Evolutionary conservation across 2,329 filamentous ascomycete genomes (phyloP), one percentile per base, ranked within the genome.

Genomic region (Pseudogymnoascus sp.): DNA sequence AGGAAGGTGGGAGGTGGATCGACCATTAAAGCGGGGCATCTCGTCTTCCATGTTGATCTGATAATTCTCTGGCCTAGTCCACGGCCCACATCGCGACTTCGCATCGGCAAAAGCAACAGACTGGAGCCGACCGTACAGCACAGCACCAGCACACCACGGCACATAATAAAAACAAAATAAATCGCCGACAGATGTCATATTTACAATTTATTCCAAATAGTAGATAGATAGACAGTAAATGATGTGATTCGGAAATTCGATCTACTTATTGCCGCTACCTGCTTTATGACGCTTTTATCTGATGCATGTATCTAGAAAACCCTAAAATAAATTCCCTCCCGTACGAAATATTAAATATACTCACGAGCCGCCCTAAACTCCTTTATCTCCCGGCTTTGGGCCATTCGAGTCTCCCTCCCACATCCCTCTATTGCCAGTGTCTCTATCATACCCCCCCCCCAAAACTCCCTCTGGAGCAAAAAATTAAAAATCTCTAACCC

Each of bases 1-100:
- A 11, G 49, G 49, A 55, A 55, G 49, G 49, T 55, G 49, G 49
- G 49, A 55, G n/a, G 49, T 55, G n/a, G 49, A 55, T 55, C 49
- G 10, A 10, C 49, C 2, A 19, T 29, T 12, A 55, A 52, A 55
- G 49, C 49, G 49, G 49, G 49, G 49, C 49, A 33, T 19, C n/a
- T 33, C 26, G n/a, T 33, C 26, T 55, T 55, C 29, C 29, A n/a
- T 33, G 49, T 33, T 16, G 49, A 55, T 55, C 49, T 55, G 49
- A 55, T 55, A 55, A 55, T 55, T 55, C 49, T 55, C 49, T 55
- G 49, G n/a, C 16, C 4, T 3, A 41, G 12, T 43, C 39, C 23
- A 23, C 19, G 39, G 19, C 21, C 21, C 33, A 14, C 31, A 11
- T 39, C 26, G 29, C 29, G 19, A 31, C 45, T 16, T 31, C n/a